Evolutionary conservation across 805 yeast species (phyloP), one percentile per base, ranked within the genome.

Genomic region (Cyberlindnera saturnus): DNA sequence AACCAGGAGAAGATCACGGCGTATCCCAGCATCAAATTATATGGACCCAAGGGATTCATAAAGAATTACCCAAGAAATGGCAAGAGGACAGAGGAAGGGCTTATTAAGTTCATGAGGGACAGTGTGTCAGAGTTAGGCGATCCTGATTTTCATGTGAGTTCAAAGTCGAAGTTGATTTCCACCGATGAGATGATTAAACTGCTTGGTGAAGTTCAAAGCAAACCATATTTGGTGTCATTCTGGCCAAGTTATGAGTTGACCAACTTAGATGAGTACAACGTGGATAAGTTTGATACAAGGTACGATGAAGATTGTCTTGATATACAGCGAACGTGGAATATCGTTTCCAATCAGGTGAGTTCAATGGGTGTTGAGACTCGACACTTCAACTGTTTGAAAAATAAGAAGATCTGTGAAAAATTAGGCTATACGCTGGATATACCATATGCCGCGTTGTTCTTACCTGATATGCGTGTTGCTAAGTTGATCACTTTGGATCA

Each of bases 11-110:
- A 73, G 3, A 74, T 91, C 43, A 53, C 44, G 16, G 74, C 67
- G n/a, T 90, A 76, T 59, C 99, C 99, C 6, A 66, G 73, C 17
- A 63, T 91, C 33, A 69, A 83, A 42, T 68, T 91, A 8, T 90
- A 84, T 64, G 79, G 79, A 1, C 83, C 88, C 0, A 64, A 66
- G 19, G 77, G 75, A 42, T 58, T 55, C 61, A 52, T 63, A 54
- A 52, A 64, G 59, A 65, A 74, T 26, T 82, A 66, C 55, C 85
- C 86, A 1, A 59, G 66, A 14, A 59, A 68, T 1, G 59, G 64
- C 35, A 64, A 64, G 26, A 69, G 81, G 50, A 74, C 73, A 0
- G 61, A 67, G 13, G 80, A 75, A 15, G 70, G 70, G 36, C 57
- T 85, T 40, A 63, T 68, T 20, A 66, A 69, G 18, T 86, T 75